phyloP scores from a whole-genome alignment of 805 yeast species.

The Ogataea methanolica region DNA sequence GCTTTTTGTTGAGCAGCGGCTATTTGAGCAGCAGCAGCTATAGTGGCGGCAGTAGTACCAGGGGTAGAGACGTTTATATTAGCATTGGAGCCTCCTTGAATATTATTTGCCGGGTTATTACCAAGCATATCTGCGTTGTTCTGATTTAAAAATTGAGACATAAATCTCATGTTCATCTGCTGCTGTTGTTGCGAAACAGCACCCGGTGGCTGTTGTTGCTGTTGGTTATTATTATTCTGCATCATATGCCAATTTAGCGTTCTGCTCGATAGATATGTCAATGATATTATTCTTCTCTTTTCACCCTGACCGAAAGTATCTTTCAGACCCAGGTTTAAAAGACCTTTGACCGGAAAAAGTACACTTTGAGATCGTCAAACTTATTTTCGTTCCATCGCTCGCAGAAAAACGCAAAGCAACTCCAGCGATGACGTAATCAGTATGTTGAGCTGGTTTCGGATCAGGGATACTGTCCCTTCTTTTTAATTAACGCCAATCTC shows the following conservation, averaged over 20 bases:
- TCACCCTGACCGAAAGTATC: too few relatives aligned
- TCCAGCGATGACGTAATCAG: too few relatives aligned
- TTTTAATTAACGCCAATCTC: too few relatives aligned
- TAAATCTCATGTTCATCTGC: constrained; percentile 21
- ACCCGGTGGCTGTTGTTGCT: constrained; percentile 15
- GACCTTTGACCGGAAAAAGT: too few relatives aligned
- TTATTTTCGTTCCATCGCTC: too few relatives aligned
- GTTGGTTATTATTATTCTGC: constrained; percentile 15
- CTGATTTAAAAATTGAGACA: constrained; percentile 23
- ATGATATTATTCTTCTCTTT: too few relatives aligned
- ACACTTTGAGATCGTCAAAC: too few relatives aligned
- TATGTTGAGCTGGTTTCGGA: too few relatives aligned
- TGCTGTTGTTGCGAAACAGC: constrained; percentile 16
- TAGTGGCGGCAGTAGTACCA: constrained; percentile 15
- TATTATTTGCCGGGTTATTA: constrained; percentile 10
- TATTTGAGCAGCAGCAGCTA: constrained; percentile 20
- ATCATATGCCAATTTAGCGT: constrained; percentile 3
- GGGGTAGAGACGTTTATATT: constrained; percentile 6
- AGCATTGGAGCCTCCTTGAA: background rate
- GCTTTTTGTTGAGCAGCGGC: constrained; percentile 16
- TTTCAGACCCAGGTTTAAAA: too few relatives aligned
- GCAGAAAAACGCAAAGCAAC: too few relatives aligned
- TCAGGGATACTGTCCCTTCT: too few relatives aligned
- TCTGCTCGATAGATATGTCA: too few relatives aligned
- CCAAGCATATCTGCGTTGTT: constrained; percentile 18